Conservation (phyloP, 2,329 filamentous ascomycete genomes). For the Fusarium sp. region DNA sequence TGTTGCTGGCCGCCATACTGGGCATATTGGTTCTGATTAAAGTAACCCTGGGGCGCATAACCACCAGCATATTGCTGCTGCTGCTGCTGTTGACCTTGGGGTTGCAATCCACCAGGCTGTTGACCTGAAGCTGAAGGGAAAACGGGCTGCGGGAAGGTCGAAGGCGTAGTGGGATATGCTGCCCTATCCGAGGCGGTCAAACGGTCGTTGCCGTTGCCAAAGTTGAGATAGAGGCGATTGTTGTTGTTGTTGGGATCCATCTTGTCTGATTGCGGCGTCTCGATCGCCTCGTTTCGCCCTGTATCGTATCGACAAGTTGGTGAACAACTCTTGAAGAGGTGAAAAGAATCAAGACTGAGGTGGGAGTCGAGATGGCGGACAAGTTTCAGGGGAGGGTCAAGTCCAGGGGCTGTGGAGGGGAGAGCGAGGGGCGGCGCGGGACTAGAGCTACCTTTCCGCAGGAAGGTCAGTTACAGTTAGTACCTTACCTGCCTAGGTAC, state of each 20-base stretch:
- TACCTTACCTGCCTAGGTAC: not conserved
- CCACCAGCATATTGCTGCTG: constrained; percentile 57
- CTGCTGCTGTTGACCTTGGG: constrained; percentile 44
- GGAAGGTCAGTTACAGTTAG: not conserved
- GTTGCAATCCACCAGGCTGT: constrained; percentile 41
- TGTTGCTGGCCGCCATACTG: constrained; percentile 51
- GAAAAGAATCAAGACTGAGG: constrained; percentile 29
- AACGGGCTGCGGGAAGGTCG: constrained; percentile 94
- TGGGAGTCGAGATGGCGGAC: constrained; percentile 38
- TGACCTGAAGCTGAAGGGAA: constrained; percentile 52
- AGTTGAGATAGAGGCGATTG: constrained; percentile 73
- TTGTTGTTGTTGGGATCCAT: constrained; percentile 70
- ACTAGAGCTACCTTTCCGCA: constrained; percentile 14
- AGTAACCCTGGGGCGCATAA: constrained; percentile 63
- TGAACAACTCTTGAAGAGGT: constrained; percentile 7
- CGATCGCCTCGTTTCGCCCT: constrained; percentile 30
- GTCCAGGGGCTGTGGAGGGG: constrained; percentile 41
- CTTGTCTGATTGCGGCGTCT: constrained; percentile 38
- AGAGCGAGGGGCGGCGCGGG: constrained; percentile 33
- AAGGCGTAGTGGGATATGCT: constrained; percentile 87
- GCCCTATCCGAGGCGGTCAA: constrained; percentile 71
- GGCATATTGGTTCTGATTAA: constrained; percentile 68
- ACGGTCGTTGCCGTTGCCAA: constrained; percentile 72
- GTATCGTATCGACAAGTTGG: constrained; percentile 31
- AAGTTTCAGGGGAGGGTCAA: constrained; percentile 42